Evolutionary conservation across 805 yeast species (phyloP), one percentile per base, ranked within the genome.

Genomic region (Grigorovia humatica): DNA sequence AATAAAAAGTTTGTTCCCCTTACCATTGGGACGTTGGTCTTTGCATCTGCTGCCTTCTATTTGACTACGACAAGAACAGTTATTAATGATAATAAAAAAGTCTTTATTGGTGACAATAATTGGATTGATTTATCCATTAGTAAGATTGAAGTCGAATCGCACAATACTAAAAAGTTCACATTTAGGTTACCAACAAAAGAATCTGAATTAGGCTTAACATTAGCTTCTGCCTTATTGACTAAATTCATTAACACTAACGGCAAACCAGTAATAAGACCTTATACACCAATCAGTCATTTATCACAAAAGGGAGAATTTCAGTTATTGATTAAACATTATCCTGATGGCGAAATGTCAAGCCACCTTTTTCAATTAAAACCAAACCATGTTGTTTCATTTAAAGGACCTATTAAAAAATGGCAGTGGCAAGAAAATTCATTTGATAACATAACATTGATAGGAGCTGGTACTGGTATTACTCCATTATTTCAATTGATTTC

Each of bases 391-490:
- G 77, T 93, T 52, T 72, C 96, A 9, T 85, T 93, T 78, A 91
- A 89, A 76, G 99, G 99, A 48, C 98, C 98, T 58, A 78, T 89
- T 58, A 75, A 77, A 63, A 93, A 93, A 76, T 90, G 93, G 87
- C 81, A 84, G 67, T 88, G 95, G 88, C 78, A 78, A 62, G 85
- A 91, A 60, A 91, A 93, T 77, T 80, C 82, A 67, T 91, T 79
- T 75, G 80, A 85, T 63, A 74, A 81, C 58, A 81, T 93, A 67
- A 80, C 84, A 53, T 78, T 93, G 67, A 75, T 93, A 60, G 98
- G 96, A 62, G 99, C 96, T 65, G 99, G 99, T 66, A 78, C 95
- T 49, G 98, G 98, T 72, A 90, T 93, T 69, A 88, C 97, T 47
- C 99, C 99, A 54, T 77, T 93, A 71, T 90, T 78, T 77, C 99